phyloP scores from a whole-genome alignment of 352 stramenopile species.

The Phytophthora citricola region DNA sequence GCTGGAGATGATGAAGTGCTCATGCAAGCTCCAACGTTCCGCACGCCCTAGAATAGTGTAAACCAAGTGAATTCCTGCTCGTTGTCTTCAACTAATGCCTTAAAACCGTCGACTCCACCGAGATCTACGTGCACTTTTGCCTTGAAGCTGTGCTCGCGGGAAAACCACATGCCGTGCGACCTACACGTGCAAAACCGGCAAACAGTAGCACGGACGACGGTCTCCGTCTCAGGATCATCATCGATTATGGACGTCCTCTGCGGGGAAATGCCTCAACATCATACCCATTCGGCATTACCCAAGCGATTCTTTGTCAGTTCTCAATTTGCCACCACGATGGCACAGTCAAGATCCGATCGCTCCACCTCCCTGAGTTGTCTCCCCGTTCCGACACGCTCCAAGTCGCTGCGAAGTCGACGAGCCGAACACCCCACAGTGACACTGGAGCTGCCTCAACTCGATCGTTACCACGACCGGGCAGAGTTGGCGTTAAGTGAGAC shows the following conservation, averaged over 20 bases:
- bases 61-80: too few species aligned
- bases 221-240: background rate
- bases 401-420: conserved; percentile 9
- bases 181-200: background rate
- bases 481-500: conserved; percentile 32
- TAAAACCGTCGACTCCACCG: background rate
- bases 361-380: background rate
- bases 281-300: background rate
- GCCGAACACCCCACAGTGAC: background rate
- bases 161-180: background rate
- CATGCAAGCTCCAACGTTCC: too few species aligned
- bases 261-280: background rate
- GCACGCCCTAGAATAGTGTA: too few species aligned
- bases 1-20: too few species aligned
- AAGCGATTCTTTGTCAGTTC: background rate
- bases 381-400: conserved; percentile 3
- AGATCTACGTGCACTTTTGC: background rate
- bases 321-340: background rate
- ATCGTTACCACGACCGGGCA: conserved; percentile 32
- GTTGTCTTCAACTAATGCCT: too few species aligned
- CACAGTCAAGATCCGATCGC: background rate
- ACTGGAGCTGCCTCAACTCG: conserved; percentile 22
- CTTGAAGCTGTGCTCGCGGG: background rate
- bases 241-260: background rate
- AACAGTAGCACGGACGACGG: background rate